Evolutionary conservation across 148 eudicot species (phyloP).

Genomic region (Polygonum maritimum): DNA sequence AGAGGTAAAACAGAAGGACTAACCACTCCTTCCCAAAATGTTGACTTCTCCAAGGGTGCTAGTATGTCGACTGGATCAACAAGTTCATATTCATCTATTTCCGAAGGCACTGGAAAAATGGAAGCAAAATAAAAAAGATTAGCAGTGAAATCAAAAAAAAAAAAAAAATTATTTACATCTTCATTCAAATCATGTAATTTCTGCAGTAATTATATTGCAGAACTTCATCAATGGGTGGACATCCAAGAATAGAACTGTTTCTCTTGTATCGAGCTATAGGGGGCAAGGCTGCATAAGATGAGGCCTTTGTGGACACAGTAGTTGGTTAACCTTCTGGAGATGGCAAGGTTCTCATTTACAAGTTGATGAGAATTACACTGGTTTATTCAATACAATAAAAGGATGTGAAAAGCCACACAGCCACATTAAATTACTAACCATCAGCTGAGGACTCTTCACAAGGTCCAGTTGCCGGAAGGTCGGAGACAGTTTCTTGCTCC

Average conservation of each 20-base stretch:
- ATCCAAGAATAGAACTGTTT: neutral
- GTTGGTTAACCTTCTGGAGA: neutral
- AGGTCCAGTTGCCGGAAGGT: conserved; percentile 55
- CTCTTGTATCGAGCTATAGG: neutral
- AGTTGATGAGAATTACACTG: neutral
- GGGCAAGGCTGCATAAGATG: neutral
- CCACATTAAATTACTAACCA: conserved; percentile 31
- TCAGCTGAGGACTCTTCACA: conserved; percentile 67
- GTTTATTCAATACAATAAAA: neutral
- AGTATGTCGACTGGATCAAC: conserved; percentile 98
- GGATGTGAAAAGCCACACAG: neutral
- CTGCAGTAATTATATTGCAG: neutral
- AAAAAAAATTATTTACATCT: neutral
- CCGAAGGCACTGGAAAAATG: conserved; percentile 68
- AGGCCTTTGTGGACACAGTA: neutral
- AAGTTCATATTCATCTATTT: conserved; percentile 92
- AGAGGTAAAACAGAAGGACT: conserved; percentile 19
- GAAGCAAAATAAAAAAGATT: neutral
- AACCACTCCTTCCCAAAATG: conserved; percentile 99
- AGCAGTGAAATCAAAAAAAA: neutral
- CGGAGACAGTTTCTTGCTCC: conserved; percentile 73
- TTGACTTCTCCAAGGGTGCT: conserved; percentile 90
- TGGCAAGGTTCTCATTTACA: neutral
- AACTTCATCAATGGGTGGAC: neutral
- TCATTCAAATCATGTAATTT: neutral